Evolutionary conservation across 768 basidiomycete species (phyloP), one percentile per base, ranked within the genome.

Genomic region (Roridomyces roridus): DNA sequence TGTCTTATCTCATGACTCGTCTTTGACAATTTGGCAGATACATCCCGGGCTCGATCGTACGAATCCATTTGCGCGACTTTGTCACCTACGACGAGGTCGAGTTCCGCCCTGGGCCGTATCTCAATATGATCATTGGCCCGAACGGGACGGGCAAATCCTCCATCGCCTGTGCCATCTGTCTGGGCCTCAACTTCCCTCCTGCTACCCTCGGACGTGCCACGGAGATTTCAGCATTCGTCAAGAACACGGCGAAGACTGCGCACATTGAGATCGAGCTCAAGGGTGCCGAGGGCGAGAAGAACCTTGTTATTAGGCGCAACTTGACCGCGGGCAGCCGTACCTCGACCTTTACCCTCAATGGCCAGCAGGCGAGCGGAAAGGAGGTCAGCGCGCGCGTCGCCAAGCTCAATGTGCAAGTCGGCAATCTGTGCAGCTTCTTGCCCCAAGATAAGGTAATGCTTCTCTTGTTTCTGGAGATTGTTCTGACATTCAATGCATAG

Each of bases 51-150:
- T 95, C 95, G 1, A 94, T 99, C 62, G 84, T 93, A 51, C 89
- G 96, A 42, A 88, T 98, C 42, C 86, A 89, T 65, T 76, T 96
- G 36, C 73, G 85, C 66, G 95, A 96, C 68, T 99, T 99, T 67
- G 86, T 98, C 49, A 99, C 97, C 9, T 98, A 99, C 67, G 94
- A 97, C 71, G 85, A 75, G 60, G 94, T 94, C 60, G 91, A 96
- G 67, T 98, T 98, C 72, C 72, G 75, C 18, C 94, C 94, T 0
- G 97, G 96, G 0, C 89, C 96, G 0, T 88, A 92, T 69, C 80
- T 98, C 4, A 98, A 98, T 75, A 96, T 98, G 94, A 93, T 98
- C 44, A 80, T 98, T 31, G 97, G 97, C 1, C 96, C 96, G 7
- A 98, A 98, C 59, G 96, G 96, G 1, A 97, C 96, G 0, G 96